Evolutionary conservation across 768 basidiomycete genomes (phyloP).

Genomic region (Termitomyces sp.): DNA sequence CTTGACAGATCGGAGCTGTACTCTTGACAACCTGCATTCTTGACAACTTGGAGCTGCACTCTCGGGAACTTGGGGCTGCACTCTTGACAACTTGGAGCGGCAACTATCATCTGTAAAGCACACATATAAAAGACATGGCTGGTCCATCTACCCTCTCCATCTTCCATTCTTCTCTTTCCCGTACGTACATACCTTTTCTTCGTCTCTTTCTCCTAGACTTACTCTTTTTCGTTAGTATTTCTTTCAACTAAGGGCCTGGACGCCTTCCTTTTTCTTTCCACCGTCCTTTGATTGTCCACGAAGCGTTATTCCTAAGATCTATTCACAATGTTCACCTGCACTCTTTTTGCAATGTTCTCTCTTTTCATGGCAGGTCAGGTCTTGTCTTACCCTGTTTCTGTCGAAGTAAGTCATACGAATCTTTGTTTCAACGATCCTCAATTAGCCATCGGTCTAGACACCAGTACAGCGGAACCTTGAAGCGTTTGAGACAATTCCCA

Average conservation of each 20-base stretch:
- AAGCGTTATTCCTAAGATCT: conserved; percentile 4
- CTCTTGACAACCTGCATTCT: too few species aligned
- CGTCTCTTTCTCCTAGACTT: not conserved
- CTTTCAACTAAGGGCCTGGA: conserved; percentile 13
- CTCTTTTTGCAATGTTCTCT: conserved; percentile 32
- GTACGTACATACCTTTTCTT: conserved; percentile 1
- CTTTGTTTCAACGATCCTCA: too few species aligned
- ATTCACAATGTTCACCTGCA: conserved; percentile 40
- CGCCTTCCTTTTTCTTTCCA: conserved; percentile 15
- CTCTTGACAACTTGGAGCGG: conserved; percentile 2
- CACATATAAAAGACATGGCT: conserved; percentile 7
- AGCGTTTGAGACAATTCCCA: conserved; percentile 35
- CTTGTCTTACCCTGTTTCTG: conserved; percentile 35
- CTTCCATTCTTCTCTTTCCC: conserved; percentile 10
- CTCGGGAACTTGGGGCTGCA: not conserved
- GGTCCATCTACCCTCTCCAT: not conserved
- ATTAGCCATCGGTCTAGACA: conserved; percentile 17
- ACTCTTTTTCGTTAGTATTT: conserved; percentile 8
- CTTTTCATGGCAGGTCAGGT: conserved; percentile 39
- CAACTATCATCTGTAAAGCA: conserved; percentile 9
- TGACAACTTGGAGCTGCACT: too few species aligned
- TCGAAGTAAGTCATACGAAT: conserved; percentile 23
- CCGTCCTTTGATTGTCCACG: conserved; percentile 1
- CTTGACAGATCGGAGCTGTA: too few species aligned
- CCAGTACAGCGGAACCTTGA: conserved; percentile 24